A percentile compares a stretch with the other conserved stretches of the same genome.
These are phyloP conservation scores for Stropharia rugosoannulata DNA, from an alignment of 768 basidiomycete species.

Conservation along the genomic window DNA sequence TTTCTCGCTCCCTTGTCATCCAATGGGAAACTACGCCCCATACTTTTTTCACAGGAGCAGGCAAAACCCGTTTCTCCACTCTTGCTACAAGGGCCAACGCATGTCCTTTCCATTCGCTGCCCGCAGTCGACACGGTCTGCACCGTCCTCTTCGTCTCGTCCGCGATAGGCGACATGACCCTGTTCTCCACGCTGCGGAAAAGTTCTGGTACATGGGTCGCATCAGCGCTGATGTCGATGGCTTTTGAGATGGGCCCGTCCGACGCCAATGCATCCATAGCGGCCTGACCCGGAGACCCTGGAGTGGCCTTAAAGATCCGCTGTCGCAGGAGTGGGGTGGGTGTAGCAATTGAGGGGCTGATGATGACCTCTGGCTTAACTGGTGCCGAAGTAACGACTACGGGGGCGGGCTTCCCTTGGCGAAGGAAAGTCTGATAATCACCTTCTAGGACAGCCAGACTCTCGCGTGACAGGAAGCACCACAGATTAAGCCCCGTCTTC, in stretches of 20 bases:
- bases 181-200: constrained; percentile 23
- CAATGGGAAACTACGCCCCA: constrained; percentile 34
- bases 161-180: constrained; percentile 18
- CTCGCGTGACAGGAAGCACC: constrained; percentile 60
- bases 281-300: constrained; percentile 48
- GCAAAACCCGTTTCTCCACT: constrained; percentile 24
- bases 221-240: constrained; percentile 45
- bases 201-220: constrained; percentile 38
- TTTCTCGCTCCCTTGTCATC: constrained; percentile 58
- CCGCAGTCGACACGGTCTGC: constrained; percentile 9
- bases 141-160: constrained; percentile 21
- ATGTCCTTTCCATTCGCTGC: constrained; percentile 7
- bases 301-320: constrained; percentile 43
- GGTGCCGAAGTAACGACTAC: constrained; percentile 20
- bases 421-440: constrained; percentile 68
- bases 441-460: constrained; percentile 59
- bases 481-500: constrained; percentile 61
- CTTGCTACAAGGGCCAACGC: not conserved
- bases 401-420: constrained; percentile 47
- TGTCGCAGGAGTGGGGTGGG: constrained; percentile 40
- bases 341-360: constrained; percentile 27
- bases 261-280: constrained; percentile 57
- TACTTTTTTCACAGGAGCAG: constrained; percentile 26
- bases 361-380: constrained; percentile 4
- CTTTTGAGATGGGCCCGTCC: constrained; percentile 54